Conservation (phyloP, 768 basidiomycete genomes). For the Flagelloscypha sp. region DNA sequence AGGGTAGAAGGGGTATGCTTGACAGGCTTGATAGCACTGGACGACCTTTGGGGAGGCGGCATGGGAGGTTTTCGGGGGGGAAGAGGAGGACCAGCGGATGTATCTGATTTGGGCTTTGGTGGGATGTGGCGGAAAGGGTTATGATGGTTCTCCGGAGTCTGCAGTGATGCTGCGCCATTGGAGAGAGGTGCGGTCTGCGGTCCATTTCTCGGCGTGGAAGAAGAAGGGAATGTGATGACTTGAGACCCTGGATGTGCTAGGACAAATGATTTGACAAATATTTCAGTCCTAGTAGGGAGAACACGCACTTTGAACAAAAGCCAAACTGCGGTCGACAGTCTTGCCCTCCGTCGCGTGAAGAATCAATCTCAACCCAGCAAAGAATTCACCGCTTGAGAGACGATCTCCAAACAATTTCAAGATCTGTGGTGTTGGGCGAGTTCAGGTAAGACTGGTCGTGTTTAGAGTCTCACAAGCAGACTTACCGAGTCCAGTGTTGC, state of each 20-base stretch:
- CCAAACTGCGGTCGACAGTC: conserved; percentile 54
- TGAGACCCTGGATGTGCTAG: too few species aligned
- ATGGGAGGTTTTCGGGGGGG: conserved; percentile 41
- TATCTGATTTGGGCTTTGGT: conserved; percentile 9
- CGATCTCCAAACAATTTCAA: conserved; percentile 55
- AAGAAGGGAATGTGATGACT: too few species aligned
- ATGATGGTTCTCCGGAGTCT: conserved; percentile 1
- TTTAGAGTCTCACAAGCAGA: conserved; percentile 6
- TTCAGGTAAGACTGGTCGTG: not conserved
- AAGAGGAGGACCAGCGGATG: conserved; percentile 33
- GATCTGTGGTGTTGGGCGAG: conserved; percentile 35
- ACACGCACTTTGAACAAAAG: conserved; percentile 66
- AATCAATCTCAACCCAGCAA: conserved; percentile 62
- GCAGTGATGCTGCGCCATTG: too few species aligned
- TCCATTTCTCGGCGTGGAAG: too few species aligned
- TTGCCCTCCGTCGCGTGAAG: conserved; percentile 50
- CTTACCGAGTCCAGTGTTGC: conserved; percentile 52
- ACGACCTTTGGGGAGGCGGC: too few species aligned
- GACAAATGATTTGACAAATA: too few species aligned
- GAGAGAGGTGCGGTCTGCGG: too few species aligned
- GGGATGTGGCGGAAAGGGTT: conserved; percentile 14
- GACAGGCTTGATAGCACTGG: too few species aligned
- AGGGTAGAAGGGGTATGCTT: conserved; percentile 56
- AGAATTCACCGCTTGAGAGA: conserved; percentile 66
- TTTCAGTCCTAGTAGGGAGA: not conserved